phyloP scores from a whole-genome alignment of 2,329 filamentous ascomycete species.

The Fusarium illudens region DNA sequence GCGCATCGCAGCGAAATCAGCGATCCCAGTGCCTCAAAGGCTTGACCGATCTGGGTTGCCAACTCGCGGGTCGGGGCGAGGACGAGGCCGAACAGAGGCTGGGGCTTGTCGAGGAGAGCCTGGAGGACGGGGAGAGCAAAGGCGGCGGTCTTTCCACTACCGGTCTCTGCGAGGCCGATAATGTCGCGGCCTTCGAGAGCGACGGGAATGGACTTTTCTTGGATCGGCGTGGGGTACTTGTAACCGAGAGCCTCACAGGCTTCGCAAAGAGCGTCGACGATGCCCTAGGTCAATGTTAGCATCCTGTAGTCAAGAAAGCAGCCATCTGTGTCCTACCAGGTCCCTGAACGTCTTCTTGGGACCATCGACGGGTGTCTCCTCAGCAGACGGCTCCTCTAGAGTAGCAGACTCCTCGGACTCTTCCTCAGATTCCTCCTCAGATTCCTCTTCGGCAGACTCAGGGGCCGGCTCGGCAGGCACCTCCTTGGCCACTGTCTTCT shows the following conservation, averaged over 20 bases:
- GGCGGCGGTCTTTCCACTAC: conserved; percentile 93
- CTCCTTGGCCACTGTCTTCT: conserved; percentile 19
- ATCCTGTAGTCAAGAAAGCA: neutral
- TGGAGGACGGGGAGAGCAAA: conserved; percentile 95
- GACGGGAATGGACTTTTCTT: conserved; percentile 81
- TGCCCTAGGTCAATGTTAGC: conserved; percentile 62
- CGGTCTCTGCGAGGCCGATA: conserved; percentile 94
- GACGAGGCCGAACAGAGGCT: conserved; percentile 86
- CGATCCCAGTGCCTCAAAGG: conserved; percentile 87
- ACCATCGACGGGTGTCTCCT: conserved; percentile 44
- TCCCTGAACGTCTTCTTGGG: conserved; percentile 75
- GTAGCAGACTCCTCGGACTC: conserved; percentile 50
- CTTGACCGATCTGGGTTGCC: conserved; percentile 87
- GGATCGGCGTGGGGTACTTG: conserved; percentile 88
- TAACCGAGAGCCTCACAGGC: conserved; percentile 85
- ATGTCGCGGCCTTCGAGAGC: conserved; percentile 85
- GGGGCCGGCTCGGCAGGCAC: conserved; percentile 22
- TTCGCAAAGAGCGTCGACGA: conserved; percentile 88
- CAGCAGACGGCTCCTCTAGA: conserved; percentile 45
- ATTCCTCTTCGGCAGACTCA: conserved; percentile 20
- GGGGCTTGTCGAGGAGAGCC: conserved; percentile 86
- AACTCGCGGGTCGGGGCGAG: conserved; percentile 93
- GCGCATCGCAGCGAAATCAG: conserved; percentile 88
- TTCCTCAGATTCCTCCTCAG: conserved; percentile 40
- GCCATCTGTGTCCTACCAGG: conserved; percentile 52